Conservation (phyloP, 1,284 basidiomycete species). For the Hymenochaete sp. region DNA sequence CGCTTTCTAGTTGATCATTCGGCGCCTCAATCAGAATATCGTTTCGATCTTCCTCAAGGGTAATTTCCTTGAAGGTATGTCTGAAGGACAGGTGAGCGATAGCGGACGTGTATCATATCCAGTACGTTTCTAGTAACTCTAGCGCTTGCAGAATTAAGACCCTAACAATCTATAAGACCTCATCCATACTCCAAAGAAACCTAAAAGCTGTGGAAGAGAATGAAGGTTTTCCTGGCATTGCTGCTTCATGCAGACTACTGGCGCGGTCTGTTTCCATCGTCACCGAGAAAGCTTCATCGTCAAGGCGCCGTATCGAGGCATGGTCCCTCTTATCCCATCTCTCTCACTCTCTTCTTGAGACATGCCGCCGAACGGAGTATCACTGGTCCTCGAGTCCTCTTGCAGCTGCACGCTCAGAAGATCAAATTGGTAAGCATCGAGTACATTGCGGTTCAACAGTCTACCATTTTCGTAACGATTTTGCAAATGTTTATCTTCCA, state of each 20-base stretch:
- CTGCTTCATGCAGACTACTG: conserved; percentile 11
- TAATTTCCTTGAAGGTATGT: too few relatives aligned
- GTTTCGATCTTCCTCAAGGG: too few relatives aligned
- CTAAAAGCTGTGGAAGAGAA: conserved; percentile 3
- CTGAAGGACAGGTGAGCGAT: too few relatives aligned
- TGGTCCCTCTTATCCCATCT: conserved; percentile 7
- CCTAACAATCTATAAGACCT: too few relatives aligned
- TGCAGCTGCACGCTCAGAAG: conserved; percentile 27
- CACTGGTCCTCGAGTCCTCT: conserved; percentile 46
- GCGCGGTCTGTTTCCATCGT: conserved; percentile 36
- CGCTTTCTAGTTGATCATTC: too few relatives aligned
- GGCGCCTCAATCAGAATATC: too few relatives aligned
- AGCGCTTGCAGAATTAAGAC: too few relatives aligned
- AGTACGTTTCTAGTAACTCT: too few relatives aligned
- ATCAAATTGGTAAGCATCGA: conserved; percentile 30
- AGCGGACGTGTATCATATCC: too few relatives aligned
- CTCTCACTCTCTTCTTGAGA: too few relatives aligned
- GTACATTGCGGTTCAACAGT: conserved; percentile 1
- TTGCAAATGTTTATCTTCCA: conserved; percentile 33
- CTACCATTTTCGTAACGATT: conserved; percentile 9
- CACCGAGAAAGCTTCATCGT: conserved; percentile 29
- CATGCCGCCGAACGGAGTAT: conserved; percentile 34
- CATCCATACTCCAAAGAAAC: conserved; percentile 1
- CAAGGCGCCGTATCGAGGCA: background rate
- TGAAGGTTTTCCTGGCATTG: conserved; percentile 8